These are phyloP conservation scores for Acorus calamus DNA, from an alignment of 106 monocot species.

Conservation along the genomic window DNA sequence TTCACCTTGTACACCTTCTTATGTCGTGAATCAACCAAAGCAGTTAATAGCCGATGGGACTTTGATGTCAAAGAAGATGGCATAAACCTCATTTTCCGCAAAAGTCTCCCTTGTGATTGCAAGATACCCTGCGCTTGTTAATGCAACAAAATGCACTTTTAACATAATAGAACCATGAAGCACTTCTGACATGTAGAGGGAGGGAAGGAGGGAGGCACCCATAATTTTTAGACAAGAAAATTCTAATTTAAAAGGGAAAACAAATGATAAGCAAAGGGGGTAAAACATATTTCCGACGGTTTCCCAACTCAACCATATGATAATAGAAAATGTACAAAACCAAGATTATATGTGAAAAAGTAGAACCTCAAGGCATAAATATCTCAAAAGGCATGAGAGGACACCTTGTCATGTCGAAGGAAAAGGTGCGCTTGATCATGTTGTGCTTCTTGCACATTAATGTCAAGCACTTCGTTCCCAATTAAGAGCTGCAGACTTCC, in stretches of 20 bases:
- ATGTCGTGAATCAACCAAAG: conserved; percentile 95
- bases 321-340: neutral
- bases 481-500: conserved; percentile 86
- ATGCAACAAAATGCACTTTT: too few relatives aligned
- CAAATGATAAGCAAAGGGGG: neutral
- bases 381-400: neutral
- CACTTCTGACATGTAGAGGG: too few relatives aligned
- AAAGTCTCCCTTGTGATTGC: conserved; percentile 96
- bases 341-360: neutral
- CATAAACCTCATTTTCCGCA: conserved; percentile 95
- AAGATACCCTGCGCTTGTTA: conserved; percentile 60
- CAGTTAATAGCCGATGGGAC: conserved; percentile 86
- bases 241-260: neutral
- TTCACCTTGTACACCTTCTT: conserved; percentile 98
- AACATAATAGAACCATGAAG: too few relatives aligned
- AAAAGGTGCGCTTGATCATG: conserved; percentile 95
- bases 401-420: conserved; percentile 88
- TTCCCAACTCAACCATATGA: neutral
- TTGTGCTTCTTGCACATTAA: conserved; percentile 79
- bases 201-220: too few relatives aligned
- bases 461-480: conserved; percentile 97
- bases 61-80: conserved; percentile 96
- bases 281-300: neutral
- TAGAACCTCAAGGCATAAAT: neutral
- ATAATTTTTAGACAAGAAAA: neutral